Evolutionary conservation across 2,329 filamentous ascomycete species (phyloP).

Genomic region (Epichloe typhina): DNA sequence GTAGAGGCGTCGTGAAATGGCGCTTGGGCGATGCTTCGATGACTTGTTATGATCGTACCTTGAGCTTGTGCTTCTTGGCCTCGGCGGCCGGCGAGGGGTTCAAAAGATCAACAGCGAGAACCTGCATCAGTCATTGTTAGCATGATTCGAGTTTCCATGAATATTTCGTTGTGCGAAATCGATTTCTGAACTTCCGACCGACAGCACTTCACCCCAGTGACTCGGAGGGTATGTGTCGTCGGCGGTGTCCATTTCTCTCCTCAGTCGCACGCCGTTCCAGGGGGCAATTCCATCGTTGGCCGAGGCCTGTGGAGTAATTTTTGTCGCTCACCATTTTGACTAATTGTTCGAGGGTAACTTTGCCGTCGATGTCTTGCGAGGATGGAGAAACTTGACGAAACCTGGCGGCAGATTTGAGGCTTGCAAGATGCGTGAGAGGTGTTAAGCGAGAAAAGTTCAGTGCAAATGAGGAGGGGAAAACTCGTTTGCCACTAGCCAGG

Average conservation of each 20-base stretch:
- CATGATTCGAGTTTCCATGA: slow-evolving; percentile 14
- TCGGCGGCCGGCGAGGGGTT: slow-evolving; percentile 97
- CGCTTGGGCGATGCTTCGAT: slow-evolving; percentile 5
- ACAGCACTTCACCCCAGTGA: slow-evolving; percentile 9
- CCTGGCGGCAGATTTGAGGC: slow-evolving; percentile 43
- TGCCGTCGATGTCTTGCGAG: slow-evolving; percentile 33
- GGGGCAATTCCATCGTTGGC: slow-evolving; percentile 9
- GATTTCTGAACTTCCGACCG: slow-evolving; percentile 3
- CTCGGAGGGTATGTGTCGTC: slow-evolving; percentile 10
- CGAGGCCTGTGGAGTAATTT: slow-evolving; percentile 7
- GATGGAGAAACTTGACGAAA: slow-evolving; percentile 36
- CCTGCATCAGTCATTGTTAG: slow-evolving; percentile 48
- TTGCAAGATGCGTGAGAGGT: slow-evolving; percentile 34
- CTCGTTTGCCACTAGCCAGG: slow-evolving; percentile 22
- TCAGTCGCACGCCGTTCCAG: slow-evolving; percentile 7
- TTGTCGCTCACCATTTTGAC: slow-evolving; percentile 55
- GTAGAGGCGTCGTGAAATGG: slow-evolving; percentile 6
- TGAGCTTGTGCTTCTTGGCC: slow-evolving; percentile 99
- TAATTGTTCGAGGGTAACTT: slow-evolving; percentile 31
- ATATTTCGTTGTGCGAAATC: background rate
- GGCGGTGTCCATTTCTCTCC: background rate
- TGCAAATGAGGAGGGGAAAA: slow-evolving; percentile 21
- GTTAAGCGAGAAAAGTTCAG: slow-evolving; percentile 37
- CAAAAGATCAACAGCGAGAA: slow-evolving; percentile 99
- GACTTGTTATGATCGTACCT: slow-evolving; percentile 47